A percentile compares a stretch with the other conserved stretches of the same genome.
phyloP scores from a whole-genome alignment of 2,329 filamentous ascomycete genomes.

The Proliferodiscus dingleyae region DNA sequence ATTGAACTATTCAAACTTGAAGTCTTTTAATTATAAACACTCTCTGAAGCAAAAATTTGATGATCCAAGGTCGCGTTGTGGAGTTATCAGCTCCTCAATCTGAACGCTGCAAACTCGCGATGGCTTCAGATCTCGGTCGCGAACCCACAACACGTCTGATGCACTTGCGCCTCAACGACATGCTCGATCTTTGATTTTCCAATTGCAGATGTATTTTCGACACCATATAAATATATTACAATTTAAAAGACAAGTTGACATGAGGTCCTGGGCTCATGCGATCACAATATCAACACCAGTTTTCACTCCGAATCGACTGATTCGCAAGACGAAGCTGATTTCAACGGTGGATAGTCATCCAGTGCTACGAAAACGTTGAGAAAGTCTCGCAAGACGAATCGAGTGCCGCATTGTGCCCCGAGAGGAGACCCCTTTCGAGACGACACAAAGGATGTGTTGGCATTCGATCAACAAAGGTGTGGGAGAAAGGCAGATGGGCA shows the following conservation, averaged over 20 bases:
- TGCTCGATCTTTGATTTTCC: background rate
- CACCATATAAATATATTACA: background rate
- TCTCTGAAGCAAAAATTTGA: background rate
- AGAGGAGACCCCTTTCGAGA: constrained; percentile 4
- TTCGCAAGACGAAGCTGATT: constrained; percentile 7
- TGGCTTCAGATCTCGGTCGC: constrained; percentile 19
- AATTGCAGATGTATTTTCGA: background rate
- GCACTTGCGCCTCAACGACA: constrained; percentile 6
- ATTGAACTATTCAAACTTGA: constrained; percentile 3
- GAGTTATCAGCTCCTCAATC: constrained; percentile 4
- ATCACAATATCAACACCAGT: constrained; percentile 1
- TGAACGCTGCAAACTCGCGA: constrained; percentile 16
- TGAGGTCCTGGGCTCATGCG: background rate
- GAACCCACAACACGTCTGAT: constrained; percentile 2
- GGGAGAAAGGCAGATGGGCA: constrained; percentile 16
- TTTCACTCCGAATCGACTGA: constrained; percentile 3
- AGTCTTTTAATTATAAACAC: constrained; percentile 1
- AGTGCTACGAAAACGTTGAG: constrained; percentile 15
- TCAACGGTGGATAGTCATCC: constrained; percentile 15
- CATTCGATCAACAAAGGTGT: constrained; percentile 11
- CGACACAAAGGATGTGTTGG: constrained; percentile 13
- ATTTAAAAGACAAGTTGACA: background rate
- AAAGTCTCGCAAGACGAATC: constrained; percentile 8
- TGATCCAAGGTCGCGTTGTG: constrained; percentile 14
- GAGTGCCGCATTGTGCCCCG: constrained; percentile 1